Percentiles rank a stretch among this genome's conserved stretches.
Evolutionary conservation across 2,329 filamentous ascomycete species (phyloP).

Genomic region (Penicillium sp.): DNA sequence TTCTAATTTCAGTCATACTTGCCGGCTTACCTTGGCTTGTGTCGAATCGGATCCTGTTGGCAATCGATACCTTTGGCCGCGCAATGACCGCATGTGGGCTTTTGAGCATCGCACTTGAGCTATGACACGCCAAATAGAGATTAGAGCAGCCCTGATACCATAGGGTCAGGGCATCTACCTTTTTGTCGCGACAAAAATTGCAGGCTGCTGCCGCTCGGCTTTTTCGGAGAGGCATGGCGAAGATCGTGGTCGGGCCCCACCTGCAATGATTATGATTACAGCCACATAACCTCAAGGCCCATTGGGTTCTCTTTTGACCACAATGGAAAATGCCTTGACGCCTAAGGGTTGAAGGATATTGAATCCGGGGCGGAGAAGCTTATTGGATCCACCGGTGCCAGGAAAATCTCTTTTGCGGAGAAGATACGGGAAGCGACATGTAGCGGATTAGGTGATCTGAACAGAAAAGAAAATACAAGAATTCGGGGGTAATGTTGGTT

Average conservation of each 20-base stretch:
- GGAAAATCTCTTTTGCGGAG: not conserved
- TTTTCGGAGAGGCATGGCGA: constrained; percentile 19
- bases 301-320: not conserved
- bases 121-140: constrained; percentile 16
- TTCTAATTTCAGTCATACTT: not conserved
- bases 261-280: not conserved
- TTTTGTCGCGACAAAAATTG: constrained; percentile 40
- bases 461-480: no score
- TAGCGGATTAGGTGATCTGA: no score
- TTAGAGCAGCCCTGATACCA: not conserved
- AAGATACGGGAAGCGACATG: not conserved
- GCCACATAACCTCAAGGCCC: not conserved
- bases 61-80: constrained; percentile 48
- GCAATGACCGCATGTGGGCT: constrained; percentile 50
- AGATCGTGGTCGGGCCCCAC: not conserved
- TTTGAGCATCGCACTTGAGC: constrained; percentile 53
- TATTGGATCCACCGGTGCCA: not conserved
- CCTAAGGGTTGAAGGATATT: not conserved
- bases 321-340: not conserved
- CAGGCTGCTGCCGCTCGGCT: constrained; percentile 33
- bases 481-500: no score
- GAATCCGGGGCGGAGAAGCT: not conserved
- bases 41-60: constrained; percentile 39
- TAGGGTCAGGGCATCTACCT: constrained; percentile 13
- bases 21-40: constrained; percentile 23